Conservation (phyloP, 2,329 filamentous ascomycete species). For the Zasmidium citrigriseum region DNA sequence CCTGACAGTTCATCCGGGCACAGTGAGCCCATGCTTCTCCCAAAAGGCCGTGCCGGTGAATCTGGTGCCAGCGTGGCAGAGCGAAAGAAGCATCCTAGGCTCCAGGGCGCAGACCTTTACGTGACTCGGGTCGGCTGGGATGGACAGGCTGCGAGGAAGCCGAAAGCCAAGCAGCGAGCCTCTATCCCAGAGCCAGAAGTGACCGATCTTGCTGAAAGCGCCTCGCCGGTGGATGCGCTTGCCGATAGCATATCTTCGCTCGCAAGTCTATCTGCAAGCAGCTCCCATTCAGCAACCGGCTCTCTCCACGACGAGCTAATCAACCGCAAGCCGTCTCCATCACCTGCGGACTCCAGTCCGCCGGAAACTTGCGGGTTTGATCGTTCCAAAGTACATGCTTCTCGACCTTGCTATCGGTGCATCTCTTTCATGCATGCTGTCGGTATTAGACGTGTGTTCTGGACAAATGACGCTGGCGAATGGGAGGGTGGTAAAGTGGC, state of each 20-base stretch:
- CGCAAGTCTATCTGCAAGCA: constrained; percentile 14
- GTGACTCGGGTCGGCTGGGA: constrained; percentile 47
- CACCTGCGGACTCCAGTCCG: not conserved
- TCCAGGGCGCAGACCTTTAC: constrained; percentile 55
- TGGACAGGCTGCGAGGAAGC: constrained; percentile 15
- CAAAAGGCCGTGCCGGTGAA: constrained; percentile 30
- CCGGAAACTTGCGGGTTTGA: constrained; percentile 15
- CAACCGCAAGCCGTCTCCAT: constrained; percentile 24
- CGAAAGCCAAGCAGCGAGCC: not conserved
- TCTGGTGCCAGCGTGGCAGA: constrained; percentile 32
- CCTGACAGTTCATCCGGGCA: constrained; percentile 19
- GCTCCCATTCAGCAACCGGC: constrained; percentile 24
- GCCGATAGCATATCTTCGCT: constrained; percentile 15
- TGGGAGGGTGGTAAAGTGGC: constrained; percentile 56
- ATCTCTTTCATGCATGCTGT: constrained; percentile 54
- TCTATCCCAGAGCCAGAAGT: not conserved
- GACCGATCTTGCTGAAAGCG: not conserved
- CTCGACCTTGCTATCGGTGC: constrained; percentile 55
- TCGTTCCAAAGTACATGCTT: constrained; percentile 37
- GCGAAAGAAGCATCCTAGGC: constrained; percentile 48
- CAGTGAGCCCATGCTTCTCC: constrained; percentile 32
- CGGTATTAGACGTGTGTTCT: constrained; percentile 56
- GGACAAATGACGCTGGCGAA: constrained; percentile 50
- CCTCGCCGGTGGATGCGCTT: constrained; percentile 1
- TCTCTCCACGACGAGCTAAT: constrained; percentile 54